Evolutionary conservation across 2,329 filamentous ascomycete genomes (phyloP).

Genomic region (Penicillium sp.): DNA sequence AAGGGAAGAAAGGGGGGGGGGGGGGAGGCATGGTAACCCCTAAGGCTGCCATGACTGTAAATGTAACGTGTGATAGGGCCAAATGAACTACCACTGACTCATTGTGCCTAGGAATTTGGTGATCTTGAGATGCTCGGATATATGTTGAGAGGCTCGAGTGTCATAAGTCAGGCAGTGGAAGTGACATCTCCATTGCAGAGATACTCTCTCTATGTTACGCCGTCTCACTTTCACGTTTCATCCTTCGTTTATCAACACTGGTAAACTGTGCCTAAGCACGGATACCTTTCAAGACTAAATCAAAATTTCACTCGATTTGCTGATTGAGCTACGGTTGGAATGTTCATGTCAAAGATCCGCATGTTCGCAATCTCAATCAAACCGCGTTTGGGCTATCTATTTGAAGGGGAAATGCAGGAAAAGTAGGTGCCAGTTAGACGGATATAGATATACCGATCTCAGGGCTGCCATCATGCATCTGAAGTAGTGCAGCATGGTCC

Average conservation of each 20-base stretch:
- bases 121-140: neutral
- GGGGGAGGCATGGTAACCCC: too few relatives aligned
- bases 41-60: too few relatives aligned
- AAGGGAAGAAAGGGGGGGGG: too few relatives aligned
- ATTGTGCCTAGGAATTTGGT: too few relatives aligned
- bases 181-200: neutral
- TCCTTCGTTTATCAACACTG: too few relatives aligned
- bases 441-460: neutral
- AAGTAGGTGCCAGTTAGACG: neutral
- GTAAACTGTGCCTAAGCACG: too few relatives aligned
- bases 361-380: too few relatives aligned
- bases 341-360: too few relatives aligned
- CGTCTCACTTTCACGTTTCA: neutral
- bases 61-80: neutral
- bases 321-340: too few relatives aligned
- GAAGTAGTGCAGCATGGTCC: neutral
- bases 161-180: neutral
- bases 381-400: too few relatives aligned
- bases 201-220: neutral
- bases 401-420: neutral
- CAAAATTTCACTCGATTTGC: too few relatives aligned
- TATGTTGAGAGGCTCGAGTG: neutral
- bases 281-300: too few relatives aligned
- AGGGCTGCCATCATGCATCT: neutral
- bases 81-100: neutral